A percentile compares a stretch with the other conserved stretches of the same genome.
Evolutionary conservation across 805 yeast species (phyloP).

Genomic region (Teunomyces tritomae): DNA sequence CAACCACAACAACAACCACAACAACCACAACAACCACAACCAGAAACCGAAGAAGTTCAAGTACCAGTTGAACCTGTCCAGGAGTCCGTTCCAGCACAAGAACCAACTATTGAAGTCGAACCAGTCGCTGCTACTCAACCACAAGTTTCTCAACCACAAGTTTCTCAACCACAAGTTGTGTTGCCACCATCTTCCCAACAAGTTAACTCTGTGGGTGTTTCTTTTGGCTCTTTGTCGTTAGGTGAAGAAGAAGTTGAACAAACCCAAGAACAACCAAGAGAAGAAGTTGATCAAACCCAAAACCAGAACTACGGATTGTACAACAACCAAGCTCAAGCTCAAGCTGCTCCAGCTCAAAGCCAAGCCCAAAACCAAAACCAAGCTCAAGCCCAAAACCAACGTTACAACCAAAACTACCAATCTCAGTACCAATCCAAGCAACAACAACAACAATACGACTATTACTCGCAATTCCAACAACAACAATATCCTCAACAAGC

Average conservation of each 20-base stretch:
- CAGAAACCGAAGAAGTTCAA: slow-evolving; percentile 13
- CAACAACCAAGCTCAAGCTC: slow-evolving; percentile 10
- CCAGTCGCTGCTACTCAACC: slow-evolving; percentile 11
- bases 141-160: slow-evolving; percentile 5
- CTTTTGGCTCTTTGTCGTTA: slow-evolving; percentile 59
- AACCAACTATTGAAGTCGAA: slow-evolving; percentile 16
- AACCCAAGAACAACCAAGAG: slow-evolving; percentile 11
- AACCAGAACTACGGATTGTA: slow-evolving; percentile 11
- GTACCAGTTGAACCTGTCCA: slow-evolving; percentile 7
- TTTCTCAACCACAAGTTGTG: slow-evolving; percentile 38
- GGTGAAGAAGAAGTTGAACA: slow-evolving; percentile 40
- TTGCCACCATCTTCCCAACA: slow-evolving; percentile 52
- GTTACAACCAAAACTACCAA: slow-evolving; percentile 9
- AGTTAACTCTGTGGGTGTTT: slow-evolving; percentile 52
- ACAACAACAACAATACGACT: slow-evolving; percentile 26
- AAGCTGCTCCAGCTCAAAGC: slow-evolving; percentile 6
- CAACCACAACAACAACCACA: slow-evolving; percentile 15
- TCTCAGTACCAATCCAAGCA: slow-evolving; percentile 8
- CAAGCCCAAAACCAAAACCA: slow-evolving; percentile 6
- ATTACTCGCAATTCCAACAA: slow-evolving; percentile 36
- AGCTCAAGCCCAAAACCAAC: slow-evolving; percentile 7
- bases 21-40: neutral
- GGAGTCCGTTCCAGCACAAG: slow-evolving; percentile 8
- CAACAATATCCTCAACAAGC: slow-evolving; percentile 43
- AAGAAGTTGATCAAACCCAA: slow-evolving; percentile 10